Percentiles rank a stretch among this genome's conserved stretches.
Conservation (phyloP, 2,329 filamentous ascomycete genomes). For the Ceratocystis albifundus region DNA sequence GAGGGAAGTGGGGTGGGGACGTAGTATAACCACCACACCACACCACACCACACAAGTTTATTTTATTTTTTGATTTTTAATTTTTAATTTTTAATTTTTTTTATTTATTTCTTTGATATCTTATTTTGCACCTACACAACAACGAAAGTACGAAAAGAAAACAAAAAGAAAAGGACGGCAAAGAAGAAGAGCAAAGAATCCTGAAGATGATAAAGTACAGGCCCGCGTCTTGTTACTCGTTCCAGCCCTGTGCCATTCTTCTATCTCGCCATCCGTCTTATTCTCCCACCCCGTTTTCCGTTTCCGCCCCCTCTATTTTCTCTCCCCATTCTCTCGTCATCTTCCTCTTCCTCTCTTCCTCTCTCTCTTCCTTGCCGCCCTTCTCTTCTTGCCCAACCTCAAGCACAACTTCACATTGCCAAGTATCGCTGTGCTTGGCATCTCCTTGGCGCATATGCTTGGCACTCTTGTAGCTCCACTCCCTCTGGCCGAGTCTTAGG, state of each 20-base stretch:
- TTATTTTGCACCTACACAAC: too few relatives aligned
- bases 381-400: too few relatives aligned
- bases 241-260: background rate
- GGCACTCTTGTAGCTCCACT: conserved; percentile 14
- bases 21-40: background rate
- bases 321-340: background rate
- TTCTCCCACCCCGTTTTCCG: background rate
- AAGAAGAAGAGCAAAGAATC: background rate
- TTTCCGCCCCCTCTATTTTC: background rate
- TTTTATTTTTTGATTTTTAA: background rate
- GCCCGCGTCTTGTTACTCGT: too few relatives aligned
- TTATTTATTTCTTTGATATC: too few relatives aligned
- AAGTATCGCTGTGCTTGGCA: conserved; percentile 16
- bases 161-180: background rate
- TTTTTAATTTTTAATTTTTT: background rate
- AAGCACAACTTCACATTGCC: conserved; percentile 12
- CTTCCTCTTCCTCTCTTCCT: background rate
- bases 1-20: background rate
- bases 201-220: background rate
- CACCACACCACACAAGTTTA: too few relatives aligned
- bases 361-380: background rate
- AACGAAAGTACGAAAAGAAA: too few relatives aligned
- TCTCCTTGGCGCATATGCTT: conserved; percentile 23
- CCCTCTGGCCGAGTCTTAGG: background rate
- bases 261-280: background rate